Evolutionary conservation across 768 basidiomycete genomes (phyloP).

Genomic region (Pisolithus orientalis): DNA sequence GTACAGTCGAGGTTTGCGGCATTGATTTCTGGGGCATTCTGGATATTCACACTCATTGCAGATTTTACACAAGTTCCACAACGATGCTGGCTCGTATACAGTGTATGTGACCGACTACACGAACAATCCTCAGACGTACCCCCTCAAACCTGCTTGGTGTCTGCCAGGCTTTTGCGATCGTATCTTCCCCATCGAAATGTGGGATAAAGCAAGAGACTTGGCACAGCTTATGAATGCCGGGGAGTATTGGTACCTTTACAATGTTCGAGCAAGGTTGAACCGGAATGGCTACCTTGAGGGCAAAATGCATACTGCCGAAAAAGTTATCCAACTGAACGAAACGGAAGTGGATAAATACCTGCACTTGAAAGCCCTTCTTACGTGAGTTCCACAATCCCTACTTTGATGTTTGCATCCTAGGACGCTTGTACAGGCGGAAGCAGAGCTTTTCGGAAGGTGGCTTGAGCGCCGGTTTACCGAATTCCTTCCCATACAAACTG

Average conservation of each 20-base stretch:
- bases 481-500: constrained; percentile 38
- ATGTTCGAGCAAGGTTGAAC: constrained; percentile 40
- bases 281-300: constrained; percentile 41
- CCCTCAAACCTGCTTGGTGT: constrained; percentile 41
- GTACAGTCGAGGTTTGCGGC: constrained; percentile 51
- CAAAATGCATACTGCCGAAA: constrained; percentile 41
- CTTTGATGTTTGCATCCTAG: constrained; percentile 1
- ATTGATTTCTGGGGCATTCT: background rate
- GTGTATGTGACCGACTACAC: constrained; percentile 69
- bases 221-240: constrained; percentile 41
- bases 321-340: constrained; percentile 39
- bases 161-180: constrained; percentile 35
- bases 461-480: constrained; percentile 16
- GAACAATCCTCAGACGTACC: constrained; percentile 27
- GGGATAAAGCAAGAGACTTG: constrained; percentile 42
- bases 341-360: constrained; percentile 29
- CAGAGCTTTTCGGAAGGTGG: constrained; percentile 28
- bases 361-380: constrained; percentile 43
- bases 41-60: constrained; percentile 15
- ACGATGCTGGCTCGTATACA: constrained; percentile 33
- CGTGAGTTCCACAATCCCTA: constrained; percentile 31
- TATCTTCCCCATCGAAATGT: constrained; percentile 53
- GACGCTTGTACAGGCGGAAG: constrained; percentile 40
- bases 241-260: constrained; percentile 48
- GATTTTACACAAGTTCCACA: constrained; percentile 43